phyloP scores from a whole-genome alignment of 73 alveolate genomes.

The Diophrys appendiculata region DNA sequence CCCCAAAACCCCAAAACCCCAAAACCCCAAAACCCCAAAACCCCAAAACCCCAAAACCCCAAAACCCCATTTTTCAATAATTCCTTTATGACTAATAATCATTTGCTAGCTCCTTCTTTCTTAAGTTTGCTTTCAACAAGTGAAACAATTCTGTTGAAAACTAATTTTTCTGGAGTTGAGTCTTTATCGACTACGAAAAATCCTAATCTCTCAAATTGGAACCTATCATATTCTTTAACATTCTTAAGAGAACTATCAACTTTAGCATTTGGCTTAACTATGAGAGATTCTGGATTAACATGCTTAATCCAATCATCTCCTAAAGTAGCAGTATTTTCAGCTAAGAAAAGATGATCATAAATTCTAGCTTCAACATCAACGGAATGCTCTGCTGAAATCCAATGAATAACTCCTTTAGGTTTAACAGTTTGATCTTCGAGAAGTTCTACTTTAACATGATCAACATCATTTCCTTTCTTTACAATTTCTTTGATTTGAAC shows the following conservation, averaged over 20 bases:
- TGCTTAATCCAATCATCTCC: constrained; percentile 83
- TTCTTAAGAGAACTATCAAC: constrained; percentile 77
- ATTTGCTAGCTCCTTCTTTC: too few species aligned
- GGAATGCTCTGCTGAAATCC: constrained; percentile 92
- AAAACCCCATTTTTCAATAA: too few species aligned
- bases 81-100: too few species aligned
- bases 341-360: constrained; percentile 86
- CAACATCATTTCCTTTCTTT: constrained; percentile 66
- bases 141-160: constrained; percentile 83
- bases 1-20: too few species aligned
- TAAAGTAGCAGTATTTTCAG: constrained; percentile 77
- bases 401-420: constrained; percentile 92
- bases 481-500: constrained; percentile 77
- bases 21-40: too few species aligned
- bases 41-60: too few species aligned
- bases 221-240: constrained; percentile 82
- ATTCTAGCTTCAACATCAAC: constrained; percentile 87
- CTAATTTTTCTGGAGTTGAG: constrained; percentile 67
- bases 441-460: constrained; percentile 71
- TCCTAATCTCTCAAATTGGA: constrained; percentile 98
- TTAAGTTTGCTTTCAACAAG: constrained; percentile 74
- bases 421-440: constrained; percentile 56
- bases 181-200: constrained; percentile 95
- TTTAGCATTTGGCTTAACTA: constrained; percentile 71
- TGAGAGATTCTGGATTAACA: constrained; percentile 88